Base-by-base conservation (phyloP, 129 eudicot genomes). In the Helianthus tuberosus region DNA sequence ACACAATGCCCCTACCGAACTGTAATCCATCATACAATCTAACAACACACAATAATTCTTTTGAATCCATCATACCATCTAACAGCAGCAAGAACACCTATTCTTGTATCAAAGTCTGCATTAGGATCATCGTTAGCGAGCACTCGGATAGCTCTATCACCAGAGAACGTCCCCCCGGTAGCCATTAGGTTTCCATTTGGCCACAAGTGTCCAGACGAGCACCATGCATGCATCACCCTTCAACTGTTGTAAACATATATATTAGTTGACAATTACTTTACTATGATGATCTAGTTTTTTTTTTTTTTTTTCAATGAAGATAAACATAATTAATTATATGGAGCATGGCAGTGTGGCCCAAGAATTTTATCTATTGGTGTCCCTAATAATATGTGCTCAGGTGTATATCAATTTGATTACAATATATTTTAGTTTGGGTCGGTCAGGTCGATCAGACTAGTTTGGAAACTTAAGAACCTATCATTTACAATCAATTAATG, bases 151-250 rank as follows among this genome's bases (percentile, higher is more conserved):
- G 84, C 68, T 77, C 53, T 82, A 5, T 68, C 32, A 46, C 91
- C 96, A 1, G 67, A 79, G 27, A 16, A 13, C 15, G 75, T 78
- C 13, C 98, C 98, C 13, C 98, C 98, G 0, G 96, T 84, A 6
- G 86, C 83, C 50, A 87, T 16, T 3, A 93, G 85, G 76, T 69
- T 77, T 16, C 98, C 98, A 38, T 86, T 72, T 8, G 84, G 59
- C 32, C 81, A 25, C 25, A 93, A 75, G 41, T 90, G 86, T 67
- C 98, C 98, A 0, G 87, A 80, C 8, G 98, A 93, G 79, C 98
- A 93, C 98, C 98, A 93, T 46, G 98, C n/a, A n/a, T n/a, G n/a
- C 87, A 66, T 91, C 88, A 6, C 82, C 73, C 32, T 62, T 46
- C 10, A 93, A 27, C 98, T 92, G 81, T 57, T 3, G 12, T 11